Percentiles rank a stretch among this genome's conserved stretches.
Conservation (phyloP, 331 rosid species). For the Phaseolus coccineus region DNA sequence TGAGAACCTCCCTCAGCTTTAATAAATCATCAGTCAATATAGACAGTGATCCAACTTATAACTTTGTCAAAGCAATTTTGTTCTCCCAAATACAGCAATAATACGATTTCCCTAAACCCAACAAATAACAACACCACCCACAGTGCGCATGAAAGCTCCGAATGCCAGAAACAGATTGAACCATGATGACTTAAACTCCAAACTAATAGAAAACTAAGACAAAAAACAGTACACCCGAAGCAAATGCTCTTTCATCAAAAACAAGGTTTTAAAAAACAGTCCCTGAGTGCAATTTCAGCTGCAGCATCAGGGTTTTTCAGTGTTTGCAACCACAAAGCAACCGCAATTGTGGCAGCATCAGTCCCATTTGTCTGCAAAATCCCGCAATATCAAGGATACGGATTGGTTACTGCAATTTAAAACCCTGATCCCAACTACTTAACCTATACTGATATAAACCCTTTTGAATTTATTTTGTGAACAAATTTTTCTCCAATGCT, state of each 20-base stretch:
- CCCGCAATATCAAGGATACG: too few relatives aligned
- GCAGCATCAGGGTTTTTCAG: not conserved
- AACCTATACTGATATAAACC: not conserved
- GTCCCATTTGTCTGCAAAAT: too few relatives aligned
- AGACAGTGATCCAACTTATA: not conserved
- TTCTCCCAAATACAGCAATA: not conserved
- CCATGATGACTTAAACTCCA: not conserved
- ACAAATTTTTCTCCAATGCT: not conserved
- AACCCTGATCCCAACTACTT: not conserved
- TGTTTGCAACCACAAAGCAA: too few relatives aligned
- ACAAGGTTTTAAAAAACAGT: too few relatives aligned
- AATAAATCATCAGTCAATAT: not conserved
- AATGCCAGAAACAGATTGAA: not conserved
- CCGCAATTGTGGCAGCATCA: not conserved
- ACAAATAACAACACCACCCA: not conserved
- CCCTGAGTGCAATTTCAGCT: not conserved
- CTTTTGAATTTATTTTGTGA: not conserved
- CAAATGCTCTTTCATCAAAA: not conserved
- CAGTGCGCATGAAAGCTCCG: not conserved
- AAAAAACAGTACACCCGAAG: not conserved
- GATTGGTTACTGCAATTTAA: too few relatives aligned
- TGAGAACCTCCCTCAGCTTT: not conserved
- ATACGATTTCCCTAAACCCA: not conserved
- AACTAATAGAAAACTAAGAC: not conserved
- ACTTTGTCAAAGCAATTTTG: not conserved